These are phyloP conservation scores for Backusella luteola DNA, from an alignment of 192 early-diverging fungal genomes.

Conservation along the genomic window DNA sequence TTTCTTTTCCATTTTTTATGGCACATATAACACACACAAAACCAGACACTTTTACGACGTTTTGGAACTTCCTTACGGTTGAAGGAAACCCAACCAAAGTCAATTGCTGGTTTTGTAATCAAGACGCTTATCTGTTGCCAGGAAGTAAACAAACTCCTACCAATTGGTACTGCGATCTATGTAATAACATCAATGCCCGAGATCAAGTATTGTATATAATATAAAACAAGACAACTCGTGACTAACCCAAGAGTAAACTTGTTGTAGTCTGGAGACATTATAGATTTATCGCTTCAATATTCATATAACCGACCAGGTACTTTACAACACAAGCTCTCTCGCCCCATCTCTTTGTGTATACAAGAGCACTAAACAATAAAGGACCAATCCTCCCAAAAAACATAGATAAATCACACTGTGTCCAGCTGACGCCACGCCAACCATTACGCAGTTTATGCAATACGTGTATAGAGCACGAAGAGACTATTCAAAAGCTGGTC, in stretches of 20 bases:
- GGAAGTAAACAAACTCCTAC: neutral
- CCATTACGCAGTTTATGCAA: neutral
- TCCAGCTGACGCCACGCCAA: neutral
- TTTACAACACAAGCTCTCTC: neutral
- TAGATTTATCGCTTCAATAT: neutral
- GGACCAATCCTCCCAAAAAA: too few species aligned
- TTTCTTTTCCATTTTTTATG: neutral
- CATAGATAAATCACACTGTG: neutral
- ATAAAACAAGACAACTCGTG: neutral
- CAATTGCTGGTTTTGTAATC: constrained; percentile 25
- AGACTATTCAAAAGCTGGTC: neutral
- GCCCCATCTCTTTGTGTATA: neutral
- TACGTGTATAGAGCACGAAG: neutral
- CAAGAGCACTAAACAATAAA: neutral
- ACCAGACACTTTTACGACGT: neutral
- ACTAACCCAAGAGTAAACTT: neutral
- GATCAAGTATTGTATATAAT: constrained; percentile 10
- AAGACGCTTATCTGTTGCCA: constrained; percentile 7
- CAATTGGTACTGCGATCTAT: constrained; percentile 13
- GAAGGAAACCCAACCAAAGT: constrained; percentile 4
- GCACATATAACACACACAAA: neutral
- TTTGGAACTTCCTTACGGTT: neutral
- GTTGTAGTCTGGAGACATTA: neutral
- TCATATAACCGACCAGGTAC: constrained; percentile 1
- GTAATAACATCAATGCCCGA: constrained; percentile 13